phyloP scores from a whole-genome alignment of 768 basidiomycete genomes.

The Kwoniella mangroviensis region DNA sequence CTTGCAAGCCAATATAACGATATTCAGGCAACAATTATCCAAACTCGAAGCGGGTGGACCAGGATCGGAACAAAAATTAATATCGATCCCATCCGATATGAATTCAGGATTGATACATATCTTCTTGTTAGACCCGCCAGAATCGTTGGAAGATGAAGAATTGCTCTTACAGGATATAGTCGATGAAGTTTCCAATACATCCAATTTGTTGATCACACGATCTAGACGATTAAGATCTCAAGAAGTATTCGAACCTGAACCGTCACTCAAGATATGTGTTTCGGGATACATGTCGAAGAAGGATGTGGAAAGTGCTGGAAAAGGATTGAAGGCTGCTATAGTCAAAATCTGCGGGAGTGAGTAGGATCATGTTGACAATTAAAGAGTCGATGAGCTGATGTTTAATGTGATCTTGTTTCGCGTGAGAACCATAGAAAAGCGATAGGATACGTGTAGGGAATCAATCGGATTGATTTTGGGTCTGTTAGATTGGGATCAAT shows the following conservation, averaged over 20 bases:
- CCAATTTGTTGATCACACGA: slow-evolving; percentile 80
- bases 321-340: slow-evolving; percentile 72
- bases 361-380: slow-evolving; percentile 14
- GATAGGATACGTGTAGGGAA: too few relatives aligned
- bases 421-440: too few relatives aligned
- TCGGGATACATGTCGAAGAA: slow-evolving; percentile 80
- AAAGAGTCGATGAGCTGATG: too few relatives aligned
- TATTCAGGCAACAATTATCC: slow-evolving; percentile 79
- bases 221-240: slow-evolving; percentile 81
- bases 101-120: slow-evolving; percentile 89
- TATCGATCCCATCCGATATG: slow-evolving; percentile 82
- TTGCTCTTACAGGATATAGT: slow-evolving; percentile 85
- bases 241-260: slow-evolving; percentile 78
- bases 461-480: too few relatives aligned
- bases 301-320: slow-evolving; percentile 87
- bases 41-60: slow-evolving; percentile 63
- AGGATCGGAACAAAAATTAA: slow-evolving; percentile 61
- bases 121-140: slow-evolving; percentile 60
- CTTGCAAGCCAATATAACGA: slow-evolving; percentile 79
- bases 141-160: slow-evolving; percentile 68
- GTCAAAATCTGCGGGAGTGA: slow-evolving; percentile 70
- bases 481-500: too few relatives aligned
- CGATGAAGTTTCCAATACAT: slow-evolving; percentile 75
- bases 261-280: slow-evolving; percentile 83
- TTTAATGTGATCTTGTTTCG: too few relatives aligned